Percentiles rank a stretch among this genome's conserved stretches.
Evolutionary conservation across 352 stramenopile species (phyloP).

Genomic region (Pythium grandisporangium): DNA sequence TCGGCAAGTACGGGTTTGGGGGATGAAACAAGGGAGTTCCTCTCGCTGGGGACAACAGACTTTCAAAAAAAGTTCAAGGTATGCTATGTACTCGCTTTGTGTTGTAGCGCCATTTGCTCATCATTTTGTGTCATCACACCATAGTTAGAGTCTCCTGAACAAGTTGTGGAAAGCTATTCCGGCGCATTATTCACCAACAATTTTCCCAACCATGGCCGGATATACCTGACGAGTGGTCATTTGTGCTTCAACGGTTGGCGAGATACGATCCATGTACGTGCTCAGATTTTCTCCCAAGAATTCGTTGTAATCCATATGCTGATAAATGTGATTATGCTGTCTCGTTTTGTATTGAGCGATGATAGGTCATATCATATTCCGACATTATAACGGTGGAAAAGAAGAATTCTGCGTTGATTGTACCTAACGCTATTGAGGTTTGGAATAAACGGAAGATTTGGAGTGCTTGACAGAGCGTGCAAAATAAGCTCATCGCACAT

Average conservation of each 20-base stretch:
- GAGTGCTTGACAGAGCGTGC: neutral
- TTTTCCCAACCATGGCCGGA: slow-evolving; percentile 69
- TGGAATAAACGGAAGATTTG: no score
- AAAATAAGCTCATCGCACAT: neutral
- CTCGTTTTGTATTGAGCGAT: no score
- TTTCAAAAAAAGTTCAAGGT: slow-evolving; percentile 84
- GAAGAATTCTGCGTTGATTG: slow-evolving; percentile 80
- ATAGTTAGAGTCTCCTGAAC: slow-evolving; percentile 52
- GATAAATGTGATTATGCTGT: no score
- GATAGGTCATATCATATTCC: slow-evolving; percentile 59
- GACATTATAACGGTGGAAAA: slow-evolving; percentile 72
- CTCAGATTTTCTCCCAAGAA: neutral
- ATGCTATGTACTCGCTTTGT: no score
- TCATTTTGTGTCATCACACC: no score
- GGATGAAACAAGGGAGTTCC: slow-evolving; percentile 31
- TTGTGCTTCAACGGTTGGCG: slow-evolving; percentile 80
- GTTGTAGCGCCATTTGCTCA: no score
- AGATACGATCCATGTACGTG: slow-evolving; percentile 68
- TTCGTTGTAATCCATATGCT: no score
- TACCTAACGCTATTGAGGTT: slow-evolving; percentile 82
- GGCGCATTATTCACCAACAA: slow-evolving; percentile 74
- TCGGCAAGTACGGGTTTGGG: slow-evolving; percentile 4
- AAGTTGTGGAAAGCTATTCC: slow-evolving; percentile 81
- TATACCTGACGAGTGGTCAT: slow-evolving; percentile 68
- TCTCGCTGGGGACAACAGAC: slow-evolving; percentile 48